Base-by-base conservation (phyloP, 495 filamentous ascomycete species). In the Podospora anserina region DNA sequence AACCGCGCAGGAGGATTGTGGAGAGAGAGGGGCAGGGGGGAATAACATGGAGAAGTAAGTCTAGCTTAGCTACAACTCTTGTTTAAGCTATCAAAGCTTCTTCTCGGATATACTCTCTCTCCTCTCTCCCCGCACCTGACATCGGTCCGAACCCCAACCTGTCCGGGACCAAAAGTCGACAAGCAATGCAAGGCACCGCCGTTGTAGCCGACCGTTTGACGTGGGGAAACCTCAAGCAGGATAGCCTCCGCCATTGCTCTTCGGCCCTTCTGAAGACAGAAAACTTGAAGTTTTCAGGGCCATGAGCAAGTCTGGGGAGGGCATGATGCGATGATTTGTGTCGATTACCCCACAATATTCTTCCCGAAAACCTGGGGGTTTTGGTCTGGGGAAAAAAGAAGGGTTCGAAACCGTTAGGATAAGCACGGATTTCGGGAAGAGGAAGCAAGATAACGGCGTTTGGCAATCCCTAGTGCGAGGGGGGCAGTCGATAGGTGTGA, bases 101-200 rank as follows among this genome's bases (percentile, higher is more conserved):
- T 32, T 32, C 30, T 32, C 54, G 15, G 5, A 56, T 4, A 18
- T 4, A 26, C 15, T 19, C 55, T 58, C 55, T 58, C 55, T 11
- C 55, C 15, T 19, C 55, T 58, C 55, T 58, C 55, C 23, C 55
- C 55, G 55, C 55, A 56, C 56, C 16, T 32, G 44, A 55, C n/a
- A 65, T 69, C 67, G 67, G 67, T 54, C 67, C 67, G 63, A 69
- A 61, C 32, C 56, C 62, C 57, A 65, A 44, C 64, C 53, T 49
- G 18, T 49, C 59, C 23, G 26, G 34, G 16, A 7, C 30, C 23
- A 23, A 23, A 23, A 63, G 34, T 39, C 34, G 34, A 39, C 39
- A 16, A 49, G 39, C 23, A 23, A 13, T 26, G n/a, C 55, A 58
- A 58, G 55, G 55, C 55, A 58, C 55, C n/a, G n/a, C 23, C 55